phyloP scores from a whole-genome alignment of 345 rosid species.

The Erysimum cheiranthoides region DNA sequence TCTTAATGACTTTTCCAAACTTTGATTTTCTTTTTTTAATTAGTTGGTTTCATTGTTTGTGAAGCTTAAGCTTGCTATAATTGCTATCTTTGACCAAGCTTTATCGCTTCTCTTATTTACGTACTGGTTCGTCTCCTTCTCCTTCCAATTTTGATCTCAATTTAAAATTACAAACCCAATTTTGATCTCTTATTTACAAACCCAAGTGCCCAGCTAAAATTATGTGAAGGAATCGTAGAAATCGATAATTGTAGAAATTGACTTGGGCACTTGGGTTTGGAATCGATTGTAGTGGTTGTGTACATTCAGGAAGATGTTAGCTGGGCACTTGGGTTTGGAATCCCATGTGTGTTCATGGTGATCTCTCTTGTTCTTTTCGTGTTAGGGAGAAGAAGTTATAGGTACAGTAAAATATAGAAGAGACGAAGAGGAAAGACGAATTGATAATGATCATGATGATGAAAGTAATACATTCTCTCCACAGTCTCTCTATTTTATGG shows the following conservation, averaged over 20 bases:
- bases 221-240: not conserved
- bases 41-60: no score
- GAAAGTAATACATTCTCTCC: no score
- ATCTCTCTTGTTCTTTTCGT: slow-evolving; percentile 57
- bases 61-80: no score
- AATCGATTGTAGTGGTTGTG: slow-evolving; percentile 53
- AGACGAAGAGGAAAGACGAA: slow-evolving; percentile 42
- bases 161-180: no score
- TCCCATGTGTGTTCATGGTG: slow-evolving; percentile 62
- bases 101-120: slow-evolving; percentile 48
- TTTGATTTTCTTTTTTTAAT: no score
- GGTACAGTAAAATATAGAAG: slow-evolving; percentile 48
- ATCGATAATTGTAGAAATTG: not conserved
- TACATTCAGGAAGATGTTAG: slow-evolving; percentile 72
- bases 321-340: slow-evolving; percentile 79
- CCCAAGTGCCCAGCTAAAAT: no score
- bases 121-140: slow-evolving; percentile 40
- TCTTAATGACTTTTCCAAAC: no score
- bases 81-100: no score
- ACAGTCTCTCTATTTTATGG: no score
- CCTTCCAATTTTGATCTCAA: not conserved
- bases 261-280: slow-evolving; percentile 6
- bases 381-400: slow-evolving; percentile 61
- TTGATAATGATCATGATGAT: no score
- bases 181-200: no score